Evolutionary conservation across 805 yeast genomes (phyloP).

Genomic region (Danielia oregonensis): DNA sequence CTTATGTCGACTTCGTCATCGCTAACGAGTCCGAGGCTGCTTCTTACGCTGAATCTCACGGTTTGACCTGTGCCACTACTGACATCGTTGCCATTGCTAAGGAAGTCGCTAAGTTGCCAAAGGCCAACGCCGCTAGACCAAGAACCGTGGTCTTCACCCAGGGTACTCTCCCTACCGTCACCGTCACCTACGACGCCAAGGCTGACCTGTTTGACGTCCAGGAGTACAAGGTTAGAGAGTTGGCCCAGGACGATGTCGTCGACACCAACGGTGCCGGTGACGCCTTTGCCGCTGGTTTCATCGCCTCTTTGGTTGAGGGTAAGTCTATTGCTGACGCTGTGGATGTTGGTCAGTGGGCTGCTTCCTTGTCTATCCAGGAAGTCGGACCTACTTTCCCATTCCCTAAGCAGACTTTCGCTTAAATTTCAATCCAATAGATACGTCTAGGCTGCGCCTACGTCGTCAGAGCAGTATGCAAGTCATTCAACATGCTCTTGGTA

Average conservation of each 20-base stretch:
- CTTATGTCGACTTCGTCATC: slow-evolving; percentile 86
- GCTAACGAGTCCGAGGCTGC: slow-evolving; percentile 98
- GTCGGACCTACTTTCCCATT: slow-evolving; percentile 92
- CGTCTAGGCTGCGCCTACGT: too few species aligned
- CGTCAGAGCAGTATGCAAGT: too few species aligned
- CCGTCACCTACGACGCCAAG: slow-evolving; percentile 54
- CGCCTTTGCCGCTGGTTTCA: slow-evolving; percentile 95
- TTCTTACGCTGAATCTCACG: slow-evolving; percentile 86
- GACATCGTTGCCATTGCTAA: slow-evolving; percentile 79
- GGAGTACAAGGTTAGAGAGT: slow-evolving; percentile 66
- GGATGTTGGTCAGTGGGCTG: slow-evolving; percentile 95
- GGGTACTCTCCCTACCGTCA: slow-evolving; percentile 87
- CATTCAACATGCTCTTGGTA: slow-evolving; percentile 14
- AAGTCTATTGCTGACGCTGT: slow-evolving; percentile 57
- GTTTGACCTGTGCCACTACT: slow-evolving; percentile 43
- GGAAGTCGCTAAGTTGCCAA: slow-evolving; percentile 73
- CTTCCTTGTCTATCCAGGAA: slow-evolving; percentile 85
- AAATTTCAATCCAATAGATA: slow-evolving; percentile 1
- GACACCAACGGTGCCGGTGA: slow-evolving; percentile 99
- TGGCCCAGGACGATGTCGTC: slow-evolving; percentile 61
- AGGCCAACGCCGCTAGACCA: slow-evolving; percentile 59
- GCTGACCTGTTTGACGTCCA: slow-evolving; percentile 45
- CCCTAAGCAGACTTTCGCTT: slow-evolving; percentile 56
- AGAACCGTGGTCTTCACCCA: slow-evolving; percentile 94
- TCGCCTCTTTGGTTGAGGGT: slow-evolving; percentile 81